Conservation (phyloP, 352 stramenopile species). For the Pythium apleroticum region DNA sequence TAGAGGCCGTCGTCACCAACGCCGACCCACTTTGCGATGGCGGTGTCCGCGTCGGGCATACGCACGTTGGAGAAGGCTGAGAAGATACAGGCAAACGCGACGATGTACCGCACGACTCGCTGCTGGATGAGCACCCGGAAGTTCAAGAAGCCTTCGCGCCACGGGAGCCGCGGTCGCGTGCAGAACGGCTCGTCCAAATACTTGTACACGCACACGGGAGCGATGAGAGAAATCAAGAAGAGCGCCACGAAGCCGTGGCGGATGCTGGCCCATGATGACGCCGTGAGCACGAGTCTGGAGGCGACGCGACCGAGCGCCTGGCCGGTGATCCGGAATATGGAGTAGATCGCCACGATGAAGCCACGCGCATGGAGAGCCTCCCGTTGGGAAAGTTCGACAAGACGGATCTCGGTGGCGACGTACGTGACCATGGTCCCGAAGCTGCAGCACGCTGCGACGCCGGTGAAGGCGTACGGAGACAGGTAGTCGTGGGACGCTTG, state of each 20-base stretch:
- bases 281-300: not conserved
- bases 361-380: not conserved
- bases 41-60: constrained; percentile 1
- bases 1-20: not conserved
- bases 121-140: constrained; percentile 16
- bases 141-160: not conserved
- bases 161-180: not conserved
- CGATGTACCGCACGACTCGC: constrained; percentile 6
- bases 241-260: constrained; percentile 8
- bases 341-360: not conserved
- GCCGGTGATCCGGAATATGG: constrained; percentile 7
- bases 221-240: constrained; percentile 7
- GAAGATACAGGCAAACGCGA: constrained; percentile 14
- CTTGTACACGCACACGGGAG: constrained; percentile 8
- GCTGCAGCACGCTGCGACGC: not conserved
- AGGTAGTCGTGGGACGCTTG: not conserved
- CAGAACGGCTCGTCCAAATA: constrained; percentile 1
- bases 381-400: not conserved
- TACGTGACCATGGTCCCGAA: not conserved
- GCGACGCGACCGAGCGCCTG: not conserved
- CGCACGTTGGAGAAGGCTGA: constrained; percentile 4
- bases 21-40: constrained; percentile 1
- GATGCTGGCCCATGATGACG: constrained; percentile 4
- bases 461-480: not conserved
- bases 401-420: not conserved